Base-by-base conservation (phyloP, 2,329 filamentous ascomycete genomes). In the Ascochyta koolunga region DNA sequence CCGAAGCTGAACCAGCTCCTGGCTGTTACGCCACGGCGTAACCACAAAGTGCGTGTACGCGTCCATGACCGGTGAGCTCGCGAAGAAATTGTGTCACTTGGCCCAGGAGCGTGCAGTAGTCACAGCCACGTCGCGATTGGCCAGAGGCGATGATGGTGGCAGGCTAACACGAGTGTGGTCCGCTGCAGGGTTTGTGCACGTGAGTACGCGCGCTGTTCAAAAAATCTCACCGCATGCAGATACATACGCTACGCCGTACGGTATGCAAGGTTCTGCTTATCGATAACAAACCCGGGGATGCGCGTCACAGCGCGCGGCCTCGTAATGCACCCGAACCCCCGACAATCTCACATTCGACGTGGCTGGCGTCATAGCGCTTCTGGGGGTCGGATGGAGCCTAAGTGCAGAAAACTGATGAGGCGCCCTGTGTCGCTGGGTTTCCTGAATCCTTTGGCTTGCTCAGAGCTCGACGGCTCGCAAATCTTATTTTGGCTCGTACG, bases 1-100 rank as follows among this genome's bases (percentile, higher is more conserved):
- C 56, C 89, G 84, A 48, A 91, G 84, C 42, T 78, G 73, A 52
- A 91, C 80, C 56, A 93, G 83, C 70, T 91, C 88, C 53, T 76
- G 69, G 49, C 80, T 82, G 72, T 84, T 78, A 60, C 88, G 86
- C 89, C 89, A 92, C 29, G 88, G 88, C 49, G 88, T 91, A 67
- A 89, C 86, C 58, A 88, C 81, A 76, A 89, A 90, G 25, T 53
- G 48, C 40, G 60, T 36, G 39, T 53, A 40, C 22, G 54, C 42
- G 18, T 62, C 61, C 61, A 65, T 66, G 46, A 21, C 36, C 37
- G 39, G 35, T 19, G 27, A 35, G 22, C 35, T 46, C 45, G 24
- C 41, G 24, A 32, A 21, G 4, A 9, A 18, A 9, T 9, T 18
- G 18, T 16, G 36, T 35, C 21, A 27, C 32, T 37, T 48, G n/a